phyloP scores from a whole-genome alignment of 805 yeast species.

The Wickerhamomyces canadensis region DNA sequence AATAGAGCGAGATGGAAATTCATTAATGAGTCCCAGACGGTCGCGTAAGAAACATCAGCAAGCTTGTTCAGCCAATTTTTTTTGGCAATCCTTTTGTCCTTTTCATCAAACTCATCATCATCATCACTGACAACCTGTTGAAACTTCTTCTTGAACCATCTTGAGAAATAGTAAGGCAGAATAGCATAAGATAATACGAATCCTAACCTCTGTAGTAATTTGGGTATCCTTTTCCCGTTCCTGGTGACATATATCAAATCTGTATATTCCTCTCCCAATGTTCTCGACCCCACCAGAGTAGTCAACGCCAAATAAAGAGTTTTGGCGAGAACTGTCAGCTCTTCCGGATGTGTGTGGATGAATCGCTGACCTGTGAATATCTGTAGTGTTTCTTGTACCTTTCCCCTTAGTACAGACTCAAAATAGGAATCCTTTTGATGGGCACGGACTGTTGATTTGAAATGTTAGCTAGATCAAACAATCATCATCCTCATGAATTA shows the following conservation, averaged over 20 bases:
- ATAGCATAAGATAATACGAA: constrained; percentile 58
- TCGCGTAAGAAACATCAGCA: constrained; percentile 34
- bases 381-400: constrained; percentile 52
- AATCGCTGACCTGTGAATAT: constrained; percentile 52
- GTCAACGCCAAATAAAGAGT: constrained; percentile 67
- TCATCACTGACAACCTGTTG: constrained; percentile 8
- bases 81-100: constrained; percentile 7
- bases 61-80: constrained; percentile 12
- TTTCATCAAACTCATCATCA: constrained; percentile 18
- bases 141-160: constrained; percentile 14
- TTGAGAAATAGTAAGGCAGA: constrained; percentile 50
- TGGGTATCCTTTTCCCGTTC: constrained; percentile 46
- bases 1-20: constrained; percentile 76
- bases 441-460: constrained; percentile 53
- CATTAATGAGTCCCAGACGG: constrained; percentile 44
- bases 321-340: constrained; percentile 52
- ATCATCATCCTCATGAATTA: background rate
- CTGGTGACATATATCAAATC: constrained; percentile 64
- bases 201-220: constrained; percentile 40
- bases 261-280: constrained; percentile 92
- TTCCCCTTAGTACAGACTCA: constrained; percentile 46
- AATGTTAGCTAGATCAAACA: constrained; percentile 1
- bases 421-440: constrained; percentile 85
- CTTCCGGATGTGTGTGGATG: constrained; percentile 56
- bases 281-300: constrained; percentile 68